Percentiles rank a stretch among this genome's conserved stretches.
phyloP scores from a whole-genome alignment of 495 filamentous ascomycete species.

The Penicillium lagena region DNA sequence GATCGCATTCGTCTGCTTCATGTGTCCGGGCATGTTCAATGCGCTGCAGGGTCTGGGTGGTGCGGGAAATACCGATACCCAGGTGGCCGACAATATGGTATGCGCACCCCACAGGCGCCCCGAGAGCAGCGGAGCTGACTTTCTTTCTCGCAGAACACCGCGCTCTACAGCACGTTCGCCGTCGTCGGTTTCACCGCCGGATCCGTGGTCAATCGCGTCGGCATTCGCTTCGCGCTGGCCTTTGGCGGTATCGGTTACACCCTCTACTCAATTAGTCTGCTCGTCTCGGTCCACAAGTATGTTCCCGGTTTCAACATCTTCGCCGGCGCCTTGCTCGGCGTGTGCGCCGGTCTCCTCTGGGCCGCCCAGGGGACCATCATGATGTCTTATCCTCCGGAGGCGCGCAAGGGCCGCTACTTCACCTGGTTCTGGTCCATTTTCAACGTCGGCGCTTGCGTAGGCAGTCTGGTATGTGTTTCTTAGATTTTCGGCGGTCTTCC shows the following conservation, averaged over 20 bases:
- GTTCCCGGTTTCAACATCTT: constrained; percentile 75
- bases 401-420: constrained; percentile 42
- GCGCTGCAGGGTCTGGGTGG: constrained; percentile 51
- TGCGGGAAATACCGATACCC: constrained; percentile 38
- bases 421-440: constrained; percentile 50
- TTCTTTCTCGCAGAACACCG: constrained; percentile 31
- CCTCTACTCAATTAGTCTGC: constrained; percentile 37
- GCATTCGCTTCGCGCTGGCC: constrained; percentile 33
- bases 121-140: not conserved
- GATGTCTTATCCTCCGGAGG: constrained; percentile 45
- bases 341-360: constrained; percentile 45
- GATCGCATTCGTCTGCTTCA: constrained; percentile 64
- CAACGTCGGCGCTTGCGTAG: constrained; percentile 45
- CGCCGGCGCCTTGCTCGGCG: constrained; percentile 41
- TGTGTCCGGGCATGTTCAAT: constrained; percentile 82
- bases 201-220: constrained; percentile 40
- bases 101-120: not conserved
- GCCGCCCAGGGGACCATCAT: constrained; percentile 47
- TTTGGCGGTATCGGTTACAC: constrained; percentile 42
- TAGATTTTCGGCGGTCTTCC: not conserved
- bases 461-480: constrained; percentile 29
- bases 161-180: constrained; percentile 56
- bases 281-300: constrained; percentile 61
- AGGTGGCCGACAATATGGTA: constrained; percentile 34
- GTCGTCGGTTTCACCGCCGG: constrained; percentile 50